Evolutionary conservation across 805 yeast genomes (phyloP).

Genomic region (Saturnispora zaruensis): DNA sequence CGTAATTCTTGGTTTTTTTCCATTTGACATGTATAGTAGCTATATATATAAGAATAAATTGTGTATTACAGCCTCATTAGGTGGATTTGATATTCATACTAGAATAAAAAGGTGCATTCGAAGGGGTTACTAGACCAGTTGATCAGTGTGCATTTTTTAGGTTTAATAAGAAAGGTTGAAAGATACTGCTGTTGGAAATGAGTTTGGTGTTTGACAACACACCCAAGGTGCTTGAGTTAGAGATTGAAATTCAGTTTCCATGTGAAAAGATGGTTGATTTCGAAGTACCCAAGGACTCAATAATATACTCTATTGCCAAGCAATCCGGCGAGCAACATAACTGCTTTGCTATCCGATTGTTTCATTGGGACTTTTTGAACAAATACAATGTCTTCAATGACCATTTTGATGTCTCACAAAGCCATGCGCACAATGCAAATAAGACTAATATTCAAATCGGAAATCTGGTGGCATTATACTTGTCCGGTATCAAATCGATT

Average conservation of each 20-base stretch:
- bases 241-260: not conserved
- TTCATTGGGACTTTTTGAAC: conserved; percentile 2
- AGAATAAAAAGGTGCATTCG: not conserved
- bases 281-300: conserved; percentile 15
- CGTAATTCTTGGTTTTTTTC: not conserved
- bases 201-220: not conserved
- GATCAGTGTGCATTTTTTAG: not conserved
- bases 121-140: not conserved
- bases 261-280: conserved; percentile 44
- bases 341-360: not conserved
- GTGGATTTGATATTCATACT: not conserved
- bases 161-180: no score
- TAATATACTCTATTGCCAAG: conserved; percentile 2
- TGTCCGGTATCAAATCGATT: not conserved
- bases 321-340: conserved; percentile 14
- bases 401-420: not conserved
- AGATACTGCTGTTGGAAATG: not conserved
- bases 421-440: not conserved
- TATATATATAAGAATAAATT: no score
- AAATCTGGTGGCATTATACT: not conserved
- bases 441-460: not conserved
- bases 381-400: conserved; percentile 1
- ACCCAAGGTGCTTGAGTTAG: not conserved
- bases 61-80: not conserved
- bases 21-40: not conserved